phyloP scores from a whole-genome alignment of 352 stramenopile genomes.

The Blastocystis sp. region DNA sequence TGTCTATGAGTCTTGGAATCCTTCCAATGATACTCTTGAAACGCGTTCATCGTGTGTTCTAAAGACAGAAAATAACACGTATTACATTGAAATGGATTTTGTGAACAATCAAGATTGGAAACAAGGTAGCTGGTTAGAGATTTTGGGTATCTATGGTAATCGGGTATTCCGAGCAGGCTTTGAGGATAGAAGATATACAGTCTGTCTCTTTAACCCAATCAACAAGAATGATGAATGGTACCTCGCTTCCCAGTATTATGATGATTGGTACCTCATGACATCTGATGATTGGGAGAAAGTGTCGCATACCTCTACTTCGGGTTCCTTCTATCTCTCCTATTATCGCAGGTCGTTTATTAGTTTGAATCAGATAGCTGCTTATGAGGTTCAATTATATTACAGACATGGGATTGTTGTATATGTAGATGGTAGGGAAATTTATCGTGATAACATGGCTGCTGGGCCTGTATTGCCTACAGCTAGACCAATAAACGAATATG shows the following conservation, averaged over 20 bases:
- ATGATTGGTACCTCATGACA: not conserved
- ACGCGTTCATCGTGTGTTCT: too few relatives aligned
- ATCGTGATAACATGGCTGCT: not conserved
- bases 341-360: not conserved
- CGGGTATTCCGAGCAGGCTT: not conserved
- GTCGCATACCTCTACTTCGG: not conserved
- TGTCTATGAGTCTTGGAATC: too few relatives aligned
- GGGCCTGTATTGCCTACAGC: not conserved
- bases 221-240: not conserved
- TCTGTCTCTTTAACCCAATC: not conserved
- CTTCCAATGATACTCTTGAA: too few relatives aligned
- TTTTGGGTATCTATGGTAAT: too few relatives aligned
- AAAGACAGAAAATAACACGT: too few relatives aligned
- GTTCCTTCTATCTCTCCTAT: not conserved
- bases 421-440: not conserved
- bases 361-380: not conserved
- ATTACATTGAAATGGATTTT: too few relatives aligned
- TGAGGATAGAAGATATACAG: not conserved
- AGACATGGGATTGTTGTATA: not conserved
- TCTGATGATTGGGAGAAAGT: not conserved
- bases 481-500: not conserved
- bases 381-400: not conserved
- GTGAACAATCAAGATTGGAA: too few relatives aligned
- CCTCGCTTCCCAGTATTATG: not conserved
- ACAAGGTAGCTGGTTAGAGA: too few relatives aligned